Evolutionary conservation across 345 rosid species (phyloP).

Genomic region (Gossypium thurberi): DNA sequence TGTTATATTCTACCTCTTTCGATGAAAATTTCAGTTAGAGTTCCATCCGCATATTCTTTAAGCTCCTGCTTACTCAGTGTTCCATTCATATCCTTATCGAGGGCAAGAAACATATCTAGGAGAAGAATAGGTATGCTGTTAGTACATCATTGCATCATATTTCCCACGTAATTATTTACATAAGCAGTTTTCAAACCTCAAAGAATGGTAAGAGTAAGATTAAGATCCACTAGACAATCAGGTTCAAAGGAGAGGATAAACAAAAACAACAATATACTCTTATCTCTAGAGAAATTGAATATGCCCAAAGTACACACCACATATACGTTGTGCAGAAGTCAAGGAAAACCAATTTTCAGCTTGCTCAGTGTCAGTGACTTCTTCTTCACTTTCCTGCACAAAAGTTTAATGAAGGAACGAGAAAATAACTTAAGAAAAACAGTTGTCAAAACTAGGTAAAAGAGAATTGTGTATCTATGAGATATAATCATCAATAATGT

Average conservation of each 20-base stretch:
- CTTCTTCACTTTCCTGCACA: slow-evolving; percentile 92
- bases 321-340: slow-evolving; percentile 97
- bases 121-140: slow-evolving; percentile 14
- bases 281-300: not conserved
- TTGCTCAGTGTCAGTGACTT: slow-evolving; percentile 93
- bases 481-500: slow-evolving; percentile 6
- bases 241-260: not conserved
- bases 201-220: not conserved
- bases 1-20: slow-evolving; percentile 64
- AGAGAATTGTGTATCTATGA: not conserved
- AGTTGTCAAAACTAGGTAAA: not conserved
- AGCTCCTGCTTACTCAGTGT: slow-evolving; percentile 95
- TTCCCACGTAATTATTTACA: not conserved
- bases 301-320: slow-evolving; percentile 44
- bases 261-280: not conserved
- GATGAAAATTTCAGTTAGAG: slow-evolving; percentile 84
- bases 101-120: slow-evolving; percentile 91
- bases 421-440: not conserved
- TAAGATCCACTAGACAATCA: not conserved
- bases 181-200: not conserved
- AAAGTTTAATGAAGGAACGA: slow-evolving; percentile 5
- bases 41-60: slow-evolving; percentile 92
- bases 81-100: slow-evolving; percentile 90
- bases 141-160: not conserved
- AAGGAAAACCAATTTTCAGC: slow-evolving; percentile 99